Base-by-base conservation (phyloP, 164 flowering plant genomes). In the Stephania cephalantha region DNA sequence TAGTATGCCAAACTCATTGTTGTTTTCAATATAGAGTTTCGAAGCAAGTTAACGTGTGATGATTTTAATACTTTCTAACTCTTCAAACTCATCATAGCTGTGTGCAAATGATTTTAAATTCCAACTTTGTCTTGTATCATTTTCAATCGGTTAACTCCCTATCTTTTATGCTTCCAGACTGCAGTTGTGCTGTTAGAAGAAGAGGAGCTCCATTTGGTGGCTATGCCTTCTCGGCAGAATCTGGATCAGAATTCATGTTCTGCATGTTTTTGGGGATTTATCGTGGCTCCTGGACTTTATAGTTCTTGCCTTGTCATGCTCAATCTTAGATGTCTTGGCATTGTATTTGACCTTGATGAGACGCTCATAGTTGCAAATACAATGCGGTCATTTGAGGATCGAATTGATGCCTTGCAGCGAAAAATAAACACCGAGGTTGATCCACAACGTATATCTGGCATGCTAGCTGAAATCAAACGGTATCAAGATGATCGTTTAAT, bases 271-370 rank as follows among this genome's bases (percentile, higher is more conserved):
- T 96, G 99, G 99, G 98, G 90, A n/a, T 94, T 88, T 81, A 84
- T n/a, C 68, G 90, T 90, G 53, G 76, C 88, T 75, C 68, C 81
- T 9, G 92, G 95, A 64, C 88, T 94, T 50, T 96, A 94, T 66
- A 79, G 86, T 78, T 88, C 94, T 74, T 94, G 97, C 80, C 97
- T 96, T 72, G 86, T 85, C 79, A 89, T 96, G 98, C 80, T 96
- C 83, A 94, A 96, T 81, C 90, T 92, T 52, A 91, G 99, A 84
- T 96, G 99, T 84, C 96, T 96, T 52, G 97, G 99, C 53, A 96
- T 96, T 77, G 98, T 94, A 17, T 96, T 96, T 85, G 99, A 96
- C 85, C 98, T 96, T 9, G 99, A 96, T 75, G 99, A 96, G 82
- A 96, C 99, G 29, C 95, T 96, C 22, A 77, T 96, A 74, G 99